Evolutionary conservation across 768 basidiomycete genomes (phyloP), one percentile per base, ranked within the genome.

Genomic region (Suillus placidus): DNA sequence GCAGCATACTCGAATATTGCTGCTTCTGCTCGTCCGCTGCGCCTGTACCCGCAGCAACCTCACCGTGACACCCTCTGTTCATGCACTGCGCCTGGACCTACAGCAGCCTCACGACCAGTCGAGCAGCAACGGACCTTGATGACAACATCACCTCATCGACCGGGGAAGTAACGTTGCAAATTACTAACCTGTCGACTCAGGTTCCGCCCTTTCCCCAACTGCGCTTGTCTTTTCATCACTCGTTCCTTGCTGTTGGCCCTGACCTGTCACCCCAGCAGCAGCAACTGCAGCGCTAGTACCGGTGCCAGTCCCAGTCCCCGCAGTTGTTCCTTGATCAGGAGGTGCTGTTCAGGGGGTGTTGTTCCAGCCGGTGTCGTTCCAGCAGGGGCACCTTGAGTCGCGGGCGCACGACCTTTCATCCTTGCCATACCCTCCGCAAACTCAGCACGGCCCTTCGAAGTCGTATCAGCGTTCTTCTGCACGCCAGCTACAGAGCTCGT

Each of bases 401-500:
- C 5, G 0, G 63, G 18, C 6, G 64, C 2, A 1, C n/a, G 23
- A 5, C 76, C 74, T 45, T 64, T 76, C n/a, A 76, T 54, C 40
- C 37, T 74, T 1, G 76, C 78, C 43, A 83, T 52, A 0, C 84
- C 85, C 38, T 76, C 70, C 63, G 82, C 72, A 13, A 79, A 70
- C 66, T 86, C 83, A 37, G 74, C 38, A 23, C 79, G 75, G 1
- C 85, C 84, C 52, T 77, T 71, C 6, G 70, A 52, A 0, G 73
- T 76, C 7, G 82, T 75, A 4, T 80, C 79, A 5, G 80, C 79
- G 7, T 84, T 73, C 18, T 72, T 74, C 7, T 69, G 64, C 6
- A 71, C 72, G 0, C 72, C 71, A 14, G 73, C 68, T 6, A 73
- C 71, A 2, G 70, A 60, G 34, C 67, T 67, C 2, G 76, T 68